Evolutionary conservation across 2,329 filamentous ascomycete species (phyloP), one percentile per base, ranked within the genome.

Genomic region (Camillea tinctor): DNA sequence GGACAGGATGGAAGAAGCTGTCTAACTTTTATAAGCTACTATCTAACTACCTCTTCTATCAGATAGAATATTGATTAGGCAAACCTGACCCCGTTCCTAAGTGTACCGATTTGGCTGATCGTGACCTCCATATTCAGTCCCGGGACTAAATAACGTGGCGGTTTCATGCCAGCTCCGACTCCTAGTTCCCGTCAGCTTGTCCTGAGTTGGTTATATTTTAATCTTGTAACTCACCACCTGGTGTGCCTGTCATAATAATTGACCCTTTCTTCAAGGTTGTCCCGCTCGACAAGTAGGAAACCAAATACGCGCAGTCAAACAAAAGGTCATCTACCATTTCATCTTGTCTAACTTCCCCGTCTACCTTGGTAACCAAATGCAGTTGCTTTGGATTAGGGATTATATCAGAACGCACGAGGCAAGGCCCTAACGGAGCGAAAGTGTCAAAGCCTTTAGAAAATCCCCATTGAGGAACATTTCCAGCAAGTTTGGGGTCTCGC

Each of bases 401-500:
- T 0, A 83, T 58, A 1, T 70, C 69, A 0, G 73, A 70, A 1
- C 73, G 72, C 0, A 86, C 80, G 0, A 86, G 70, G 44, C 73
- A 74, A 0, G 83, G 83, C 0, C 83, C 84, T 0, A 86, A 58
- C 0, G 84, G 84, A 0, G 81, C 80, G 63, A 76, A 86, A 0
- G 77, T 82, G 63, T 87, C 83, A 57, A 86, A 86, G 0, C 82
- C 80, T 64, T 86, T 86, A 17, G 76, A 79, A 63, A 85, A 86
- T 0, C 79, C 77, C 80, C 81, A 86, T 66, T 87, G 84, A 0
- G 82, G 83, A 0, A 85, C 80, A 0, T 72, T 75, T 0, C 83
- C 82, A 0, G 83, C 82, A 1, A 78, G 72, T 0, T 69, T 70
- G 0, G 80, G 78, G 20, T 84, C 79, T 3, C 80, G 72, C 63